A percentile compares a stretch with the other conserved stretches of the same genome.
Conservation (phyloP, 2,329 filamentous ascomycete species). For the Erysiphe pulchra region DNA sequence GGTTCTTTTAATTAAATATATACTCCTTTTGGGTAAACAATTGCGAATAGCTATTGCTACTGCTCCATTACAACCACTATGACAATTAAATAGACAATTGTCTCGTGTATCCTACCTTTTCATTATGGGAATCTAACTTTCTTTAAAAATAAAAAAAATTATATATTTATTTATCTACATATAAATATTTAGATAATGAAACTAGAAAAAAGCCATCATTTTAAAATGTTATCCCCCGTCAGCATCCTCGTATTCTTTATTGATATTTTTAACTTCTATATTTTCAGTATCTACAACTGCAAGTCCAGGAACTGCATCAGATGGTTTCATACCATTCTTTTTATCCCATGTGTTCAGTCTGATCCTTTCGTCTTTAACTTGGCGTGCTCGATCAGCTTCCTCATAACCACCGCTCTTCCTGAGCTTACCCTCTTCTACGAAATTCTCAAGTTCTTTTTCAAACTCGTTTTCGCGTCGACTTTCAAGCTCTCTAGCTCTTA, state of each 20-base stretch:
- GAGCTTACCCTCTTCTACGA: slow-evolving; percentile 72
- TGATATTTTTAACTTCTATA: neutral
- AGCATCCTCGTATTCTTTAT: neutral
- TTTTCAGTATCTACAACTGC: neutral
- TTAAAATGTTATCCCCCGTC: neutral
- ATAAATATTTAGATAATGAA: too few relatives aligned
- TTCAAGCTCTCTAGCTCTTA: slow-evolving; percentile 69
- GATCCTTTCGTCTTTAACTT: slow-evolving; percentile 66
- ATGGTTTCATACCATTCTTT: slow-evolving; percentile 24
- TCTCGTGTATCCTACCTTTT: too few relatives aligned
- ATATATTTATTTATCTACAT: too few relatives aligned
- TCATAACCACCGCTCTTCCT: slow-evolving; percentile 94
- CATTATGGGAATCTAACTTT: too few relatives aligned
- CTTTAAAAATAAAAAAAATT: too few relatives aligned
- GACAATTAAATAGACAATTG: too few relatives aligned
- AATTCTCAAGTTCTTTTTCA: slow-evolving; percentile 59
- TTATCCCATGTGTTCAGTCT: slow-evolving; percentile 54
- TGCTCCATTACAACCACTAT: too few relatives aligned
- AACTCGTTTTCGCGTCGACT: slow-evolving; percentile 43
- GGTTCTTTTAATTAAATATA: too few relatives aligned
- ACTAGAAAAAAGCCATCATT: too few relatives aligned
- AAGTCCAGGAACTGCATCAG: neutral
- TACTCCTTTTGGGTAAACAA: too few relatives aligned
- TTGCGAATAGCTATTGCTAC: too few relatives aligned
- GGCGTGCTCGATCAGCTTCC: slow-evolving; percentile 66